Percentiles rank a stretch among this genome's conserved stretches.
Conservation (phyloP, 2,329 filamentous ascomycete genomes). For the Amauroascus verrucosus region DNA sequence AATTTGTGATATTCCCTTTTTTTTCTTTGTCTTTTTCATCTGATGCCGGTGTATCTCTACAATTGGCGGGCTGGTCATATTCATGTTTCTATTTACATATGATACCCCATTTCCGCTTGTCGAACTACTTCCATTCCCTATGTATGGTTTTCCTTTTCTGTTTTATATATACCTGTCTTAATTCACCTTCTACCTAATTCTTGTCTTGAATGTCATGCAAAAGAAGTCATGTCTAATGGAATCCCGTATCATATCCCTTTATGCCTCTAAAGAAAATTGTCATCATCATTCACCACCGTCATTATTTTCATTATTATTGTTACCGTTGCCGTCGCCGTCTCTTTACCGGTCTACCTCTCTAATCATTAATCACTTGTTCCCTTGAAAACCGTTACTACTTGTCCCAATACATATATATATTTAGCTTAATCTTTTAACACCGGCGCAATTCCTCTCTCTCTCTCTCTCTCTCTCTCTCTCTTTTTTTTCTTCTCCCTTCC, state of each 20-base stretch:
- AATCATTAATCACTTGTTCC: background rate
- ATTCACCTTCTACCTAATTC: background rate
- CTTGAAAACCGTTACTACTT: background rate
- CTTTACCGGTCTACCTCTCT: background rate
- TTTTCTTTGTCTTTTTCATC: constrained; percentile 2
- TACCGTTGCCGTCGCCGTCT: background rate
- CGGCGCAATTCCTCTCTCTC: background rate
- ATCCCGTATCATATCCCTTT: background rate
- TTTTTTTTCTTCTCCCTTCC: background rate
- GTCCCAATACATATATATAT: background rate
- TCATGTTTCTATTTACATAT: constrained; percentile 1
- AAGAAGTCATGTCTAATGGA: constrained; percentile 4
- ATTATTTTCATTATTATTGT: no score
- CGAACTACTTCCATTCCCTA: constrained; percentile 4
- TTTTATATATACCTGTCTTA: no score
- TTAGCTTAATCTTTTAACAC: background rate
- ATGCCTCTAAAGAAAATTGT: background rate
- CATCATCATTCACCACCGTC: background rate
- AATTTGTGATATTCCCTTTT: background rate
- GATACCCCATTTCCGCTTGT: constrained; percentile 7
- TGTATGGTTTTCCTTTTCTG: background rate
- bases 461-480: background rate
- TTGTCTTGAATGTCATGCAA: background rate
- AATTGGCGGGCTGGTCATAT: constrained; percentile 4
- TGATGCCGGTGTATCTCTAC: constrained; percentile 5